Conservation (phyloP, 2,329 filamentous ascomycete genomes). For the Ascochyta lentis region DNA sequence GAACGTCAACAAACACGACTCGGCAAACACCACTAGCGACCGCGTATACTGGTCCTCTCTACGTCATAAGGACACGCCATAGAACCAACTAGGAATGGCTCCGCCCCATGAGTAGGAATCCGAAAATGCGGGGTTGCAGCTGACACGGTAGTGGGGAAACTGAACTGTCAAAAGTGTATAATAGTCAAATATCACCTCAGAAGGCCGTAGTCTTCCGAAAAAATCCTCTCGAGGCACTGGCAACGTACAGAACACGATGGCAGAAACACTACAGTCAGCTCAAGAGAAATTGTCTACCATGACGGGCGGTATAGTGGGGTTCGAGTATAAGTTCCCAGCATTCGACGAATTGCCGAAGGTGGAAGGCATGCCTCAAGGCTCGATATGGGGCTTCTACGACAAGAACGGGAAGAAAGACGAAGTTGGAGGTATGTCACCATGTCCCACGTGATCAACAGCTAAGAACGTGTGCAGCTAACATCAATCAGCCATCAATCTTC, state of each 20-base stretch:
- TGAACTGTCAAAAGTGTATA: neutral
- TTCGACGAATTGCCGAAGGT: slow-evolving; percentile 45
- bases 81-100: neutral
- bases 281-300: slow-evolving; percentile 23
- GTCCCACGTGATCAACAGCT: no score
- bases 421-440: slow-evolving; percentile 55
- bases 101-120: neutral
- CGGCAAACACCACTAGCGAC: neutral
- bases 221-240: neutral
- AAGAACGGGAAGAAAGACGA: slow-evolving; percentile 56
- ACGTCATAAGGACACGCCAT: slow-evolving; percentile 7
- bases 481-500: slow-evolving; percentile 40
- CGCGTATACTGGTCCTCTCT: neutral
- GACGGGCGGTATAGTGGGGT: slow-evolving; percentile 13
- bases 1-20: neutral
- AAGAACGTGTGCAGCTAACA: neutral
- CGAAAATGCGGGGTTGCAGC: slow-evolving; percentile 14
- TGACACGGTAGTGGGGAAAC: slow-evolving; percentile 7
- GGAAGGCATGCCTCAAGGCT: slow-evolving; percentile 43
- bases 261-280: slow-evolving; percentile 16
- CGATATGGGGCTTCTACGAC: slow-evolving; percentile 45
- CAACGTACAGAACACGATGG: slow-evolving; percentile 5
- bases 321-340: slow-evolving; percentile 34
- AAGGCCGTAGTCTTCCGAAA: neutral
- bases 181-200: neutral